Base-by-base conservation (phyloP, 345 rosid genomes). In the Citrus medica region DNA sequence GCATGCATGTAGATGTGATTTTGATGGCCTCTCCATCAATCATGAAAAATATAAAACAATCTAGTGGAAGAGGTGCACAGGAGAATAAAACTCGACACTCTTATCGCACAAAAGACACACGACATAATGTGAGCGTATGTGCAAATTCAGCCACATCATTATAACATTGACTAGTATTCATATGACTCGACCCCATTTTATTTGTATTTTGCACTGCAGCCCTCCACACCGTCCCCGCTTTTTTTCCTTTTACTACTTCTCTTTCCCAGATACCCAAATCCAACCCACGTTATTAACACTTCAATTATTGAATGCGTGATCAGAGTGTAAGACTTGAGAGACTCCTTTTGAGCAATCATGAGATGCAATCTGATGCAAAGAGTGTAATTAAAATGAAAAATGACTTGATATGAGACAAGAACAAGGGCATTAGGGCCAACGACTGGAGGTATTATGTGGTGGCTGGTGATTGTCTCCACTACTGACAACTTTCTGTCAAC, bases 401-500 rank as follows among this genome's bases (percentile, higher is more conserved):
- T 5, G 3, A 74, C 37, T 0, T 25, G 63, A 46, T 25, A 72
- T 40, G 16, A 58, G 27, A 69, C 59, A 58, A 69, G 55, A 38
- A 55, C n/a, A 37, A 65, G 14, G 25, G 77, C 72, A 59, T 2
- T 22, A 48, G 70, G 82, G 78, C 79, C 83, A 74, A 74, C 78
- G 48, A 60, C 21, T 40, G 62, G 46, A 76, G 55, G 64, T 58
- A 74, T 76, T 73, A 78, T 76, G 84, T 72, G 84, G 87, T 75
- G 73, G 77, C 68, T 56, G 76, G 68, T 62, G 38, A 64, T 22
- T 67, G 83, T 83, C 84, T 70, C 28, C 58, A 69, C 21, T 76
- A 37, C 79, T 7, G 80, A 77, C 83, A 80, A 71, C 78, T 80
- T 35, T 73, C 76, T 70, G 83, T 80, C 85, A 73, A 33, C 79